Evolutionary conservation across 768 basidiomycete species (phyloP).

Genomic region (Daedalea quercina): DNA sequence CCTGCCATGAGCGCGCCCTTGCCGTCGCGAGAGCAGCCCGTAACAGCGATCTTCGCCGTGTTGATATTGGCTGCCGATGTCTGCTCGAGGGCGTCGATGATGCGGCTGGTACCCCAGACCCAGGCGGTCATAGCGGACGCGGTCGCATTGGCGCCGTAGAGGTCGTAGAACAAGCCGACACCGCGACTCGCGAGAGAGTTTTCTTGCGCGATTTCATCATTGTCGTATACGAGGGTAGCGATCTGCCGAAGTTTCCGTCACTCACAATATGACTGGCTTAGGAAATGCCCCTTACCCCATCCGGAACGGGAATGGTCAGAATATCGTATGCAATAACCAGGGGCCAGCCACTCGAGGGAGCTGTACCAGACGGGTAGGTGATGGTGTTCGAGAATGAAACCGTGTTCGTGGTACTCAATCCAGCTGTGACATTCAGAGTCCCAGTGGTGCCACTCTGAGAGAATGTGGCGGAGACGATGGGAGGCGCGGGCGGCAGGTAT

Average conservation of each 20-base stretch:
- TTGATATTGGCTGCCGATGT: conserved; percentile 43
- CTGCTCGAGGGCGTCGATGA: conserved; percentile 53
- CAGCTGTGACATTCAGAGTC: conserved; percentile 43
- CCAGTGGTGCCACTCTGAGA: conserved; percentile 25
- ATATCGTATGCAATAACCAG: conserved; percentile 47
- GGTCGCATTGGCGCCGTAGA: conserved; percentile 40
- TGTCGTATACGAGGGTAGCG: conserved; percentile 46
- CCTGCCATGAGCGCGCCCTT: conserved; percentile 56
- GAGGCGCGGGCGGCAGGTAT: conserved; percentile 39
- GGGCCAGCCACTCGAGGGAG: conserved; percentile 35
- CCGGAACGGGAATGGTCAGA: conserved; percentile 28
- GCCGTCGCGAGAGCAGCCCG: conserved; percentile 55
- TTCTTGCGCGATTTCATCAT: conserved; percentile 49
- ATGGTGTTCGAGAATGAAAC: conserved; percentile 45
- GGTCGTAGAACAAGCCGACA: conserved; percentile 48
- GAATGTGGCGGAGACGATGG: conserved; percentile 37
- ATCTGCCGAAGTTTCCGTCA: conserved; percentile 24
- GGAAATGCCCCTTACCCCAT: conserved; percentile 15
- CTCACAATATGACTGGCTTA: conserved; percentile 6
- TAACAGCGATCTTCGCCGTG: conserved; percentile 41
- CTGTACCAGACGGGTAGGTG: conserved; percentile 36
- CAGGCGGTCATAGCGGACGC: conserved; percentile 54
- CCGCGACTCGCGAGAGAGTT: conserved; percentile 40
- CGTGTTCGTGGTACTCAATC: conserved; percentile 33
- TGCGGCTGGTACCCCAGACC: conserved; percentile 55